phyloP scores from a whole-genome alignment of 371 early-diverging fungal species.

The Zychaea mexicana region DNA sequence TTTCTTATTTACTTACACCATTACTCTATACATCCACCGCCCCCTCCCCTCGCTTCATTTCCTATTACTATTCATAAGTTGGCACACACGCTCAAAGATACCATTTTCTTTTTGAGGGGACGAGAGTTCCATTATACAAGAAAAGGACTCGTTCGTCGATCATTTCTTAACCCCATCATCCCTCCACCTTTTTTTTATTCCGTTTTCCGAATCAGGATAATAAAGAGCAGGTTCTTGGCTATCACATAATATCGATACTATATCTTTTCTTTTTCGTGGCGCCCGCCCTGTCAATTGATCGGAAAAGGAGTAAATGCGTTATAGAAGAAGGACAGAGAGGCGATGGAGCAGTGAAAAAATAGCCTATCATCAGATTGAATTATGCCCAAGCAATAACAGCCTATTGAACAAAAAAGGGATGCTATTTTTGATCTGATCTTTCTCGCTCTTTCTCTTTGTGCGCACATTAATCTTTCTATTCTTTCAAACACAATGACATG shows the following conservation, averaged over 20 bases:
- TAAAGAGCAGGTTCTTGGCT: conserved; percentile 13
- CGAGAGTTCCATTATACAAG: background rate
- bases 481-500: conserved; percentile 1
- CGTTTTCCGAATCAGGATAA: conserved; percentile 10
- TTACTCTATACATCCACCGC: no score
- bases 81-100: no score
- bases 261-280: conserved; percentile 8
- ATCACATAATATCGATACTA: background rate
- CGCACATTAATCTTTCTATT: no score
- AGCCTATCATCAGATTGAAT: background rate
- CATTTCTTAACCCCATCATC: background rate
- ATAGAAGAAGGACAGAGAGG: background rate
- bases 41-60: no score
- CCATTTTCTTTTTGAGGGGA: background rate
- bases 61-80: no score
- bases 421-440: no score
- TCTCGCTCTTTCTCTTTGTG: no score
- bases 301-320: conserved; percentile 1
- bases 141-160: conserved; percentile 3
- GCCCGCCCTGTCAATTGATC: conserved; percentile 12
- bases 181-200: background rate
- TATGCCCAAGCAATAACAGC: no score
- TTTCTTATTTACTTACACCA: no score
- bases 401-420: no score
- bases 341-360: background rate